Base-by-base conservation (phyloP, 257 asterid species). In the Solanum chmielewskii region DNA sequence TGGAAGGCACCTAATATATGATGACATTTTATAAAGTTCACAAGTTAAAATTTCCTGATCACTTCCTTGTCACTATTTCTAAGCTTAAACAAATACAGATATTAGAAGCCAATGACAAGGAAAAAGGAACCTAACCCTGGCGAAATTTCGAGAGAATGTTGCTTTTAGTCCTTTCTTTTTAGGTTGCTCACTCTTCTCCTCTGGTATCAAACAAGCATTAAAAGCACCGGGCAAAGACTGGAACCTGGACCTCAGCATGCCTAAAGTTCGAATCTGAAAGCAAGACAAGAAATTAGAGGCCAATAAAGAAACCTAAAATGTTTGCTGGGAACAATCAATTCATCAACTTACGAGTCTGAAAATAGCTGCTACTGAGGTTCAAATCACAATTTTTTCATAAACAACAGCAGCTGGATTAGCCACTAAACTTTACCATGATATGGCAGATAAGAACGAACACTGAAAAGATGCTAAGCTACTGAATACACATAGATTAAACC, bases 241-340 rank as follows among this genome's bases (percentile, higher is more conserved):
- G 90, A 97, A 97, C 23, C 99, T 92, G 87, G 99, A 97, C 90
- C 99, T 91, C 91, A 97, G 95, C 99, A 97, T 97, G 88, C 98
- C 99, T 23, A 97, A 87, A 21, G 99, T 97, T 87, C 99, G 96
- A 88, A 97, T 97, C 99, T 97, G 95, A 86, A 93, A 74, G 87
- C 73, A 69, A 83, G 37, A 89, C n/a, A 33, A 49, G 73, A 64
- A 75, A 83, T 66, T 73, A 88, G 86, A 70, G 84, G 84, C 70
- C 89, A 86, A 84, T 45, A 41, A 86, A 88, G 42, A 87, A 56
- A 88, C 37, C 5, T 49, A 59, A n/a, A n/a, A 41, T 76, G 49
- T 76, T 76, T 76, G 35, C 35, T 12, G 21, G 44, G 59, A 76
- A 60, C 59, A 76, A 41, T 41, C 1, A 76, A 23, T 41, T 37